Evolutionary conservation across 805 yeast genomes (phyloP).

Genomic region (Yarrowia sp.): DNA sequence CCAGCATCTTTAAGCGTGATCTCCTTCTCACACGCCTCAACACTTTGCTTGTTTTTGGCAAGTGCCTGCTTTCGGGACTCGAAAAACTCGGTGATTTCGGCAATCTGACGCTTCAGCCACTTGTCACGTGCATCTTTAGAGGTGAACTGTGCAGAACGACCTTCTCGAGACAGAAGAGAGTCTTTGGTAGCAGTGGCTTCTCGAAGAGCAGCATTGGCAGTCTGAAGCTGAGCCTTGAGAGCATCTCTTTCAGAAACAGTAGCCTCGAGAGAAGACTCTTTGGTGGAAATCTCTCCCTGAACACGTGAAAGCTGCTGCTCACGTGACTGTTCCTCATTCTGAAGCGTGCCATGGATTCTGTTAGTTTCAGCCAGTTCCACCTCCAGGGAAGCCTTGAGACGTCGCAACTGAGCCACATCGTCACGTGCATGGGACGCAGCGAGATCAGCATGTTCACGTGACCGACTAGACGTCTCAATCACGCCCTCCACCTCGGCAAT

Average conservation of each 20-base stretch:
- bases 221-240: neutral
- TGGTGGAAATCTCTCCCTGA: conserved; percentile 21
- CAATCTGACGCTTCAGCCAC: conserved; percentile 62
- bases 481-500: conserved; percentile 31
- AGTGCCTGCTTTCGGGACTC: conserved; percentile 33
- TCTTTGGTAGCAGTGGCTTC: neutral
- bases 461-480: neutral
- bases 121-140: conserved; percentile 57
- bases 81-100: conserved; percentile 39
- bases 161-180: conserved; percentile 9
- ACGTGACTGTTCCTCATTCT: conserved; percentile 17
- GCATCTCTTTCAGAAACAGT: neutral
- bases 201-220: neutral
- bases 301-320: conserved; percentile 43
- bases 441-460: conserved; percentile 31
- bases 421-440: neutral
- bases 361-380: conserved; percentile 12
- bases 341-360: neutral
- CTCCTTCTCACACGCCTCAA: conserved; percentile 31
- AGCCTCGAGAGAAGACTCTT: conserved; percentile 22
- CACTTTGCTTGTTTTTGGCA: neutral
- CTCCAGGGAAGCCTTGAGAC: neutral
- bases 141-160: conserved; percentile 56
- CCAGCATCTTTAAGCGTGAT: conserved; percentile 2
- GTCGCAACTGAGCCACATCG: conserved; percentile 4